A percentile compares a stretch with the other conserved stretches of the same genome.
These are phyloP conservation scores for Leptomonas pyrrhocoris DNA, from an alignment of 208 protist species.

Conservation along the genomic window DNA sequence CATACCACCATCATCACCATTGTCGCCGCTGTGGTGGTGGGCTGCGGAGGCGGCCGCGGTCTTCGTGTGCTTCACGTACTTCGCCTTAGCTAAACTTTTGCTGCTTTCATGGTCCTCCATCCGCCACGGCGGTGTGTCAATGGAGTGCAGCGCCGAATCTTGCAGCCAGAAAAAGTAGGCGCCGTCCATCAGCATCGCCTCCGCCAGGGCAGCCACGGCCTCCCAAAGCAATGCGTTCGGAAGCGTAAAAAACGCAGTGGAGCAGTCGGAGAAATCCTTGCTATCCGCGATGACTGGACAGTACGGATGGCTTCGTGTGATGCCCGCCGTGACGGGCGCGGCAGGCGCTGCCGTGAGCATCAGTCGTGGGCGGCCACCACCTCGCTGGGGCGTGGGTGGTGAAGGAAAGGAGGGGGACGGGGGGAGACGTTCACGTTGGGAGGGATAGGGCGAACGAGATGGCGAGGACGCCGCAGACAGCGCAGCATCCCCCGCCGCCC, in stretches of 20 bases:
- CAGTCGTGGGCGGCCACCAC: background rate
- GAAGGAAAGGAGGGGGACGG: background rate
- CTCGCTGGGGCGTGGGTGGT: background rate
- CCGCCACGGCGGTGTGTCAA: background rate
- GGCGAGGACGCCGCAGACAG: no score
- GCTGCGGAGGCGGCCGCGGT: no score
- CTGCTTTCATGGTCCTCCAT: background rate
- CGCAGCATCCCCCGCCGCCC: no score
- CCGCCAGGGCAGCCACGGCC: conserved; percentile 30
- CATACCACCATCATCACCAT: no score
- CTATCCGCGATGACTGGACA: background rate
- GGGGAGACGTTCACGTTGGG: background rate
- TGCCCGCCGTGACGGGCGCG: background rate
- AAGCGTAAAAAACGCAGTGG: background rate
- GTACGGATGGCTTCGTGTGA: background rate
- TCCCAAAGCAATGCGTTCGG: conserved; percentile 27
- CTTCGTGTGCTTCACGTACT: no score
- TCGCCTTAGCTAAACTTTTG: background rate
- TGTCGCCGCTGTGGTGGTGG: no score
- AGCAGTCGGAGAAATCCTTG: background rate
- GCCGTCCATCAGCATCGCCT: conserved; percentile 31
- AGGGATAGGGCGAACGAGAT: no score
- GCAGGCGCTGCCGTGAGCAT: background rate
- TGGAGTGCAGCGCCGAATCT: background rate
- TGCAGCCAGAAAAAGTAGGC: conserved; percentile 17